Evolutionary conservation across 352 stramenopile species (phyloP), one percentile per base, ranked within the genome.

Genomic region (Phytopythium cucurbitacearum): DNA sequence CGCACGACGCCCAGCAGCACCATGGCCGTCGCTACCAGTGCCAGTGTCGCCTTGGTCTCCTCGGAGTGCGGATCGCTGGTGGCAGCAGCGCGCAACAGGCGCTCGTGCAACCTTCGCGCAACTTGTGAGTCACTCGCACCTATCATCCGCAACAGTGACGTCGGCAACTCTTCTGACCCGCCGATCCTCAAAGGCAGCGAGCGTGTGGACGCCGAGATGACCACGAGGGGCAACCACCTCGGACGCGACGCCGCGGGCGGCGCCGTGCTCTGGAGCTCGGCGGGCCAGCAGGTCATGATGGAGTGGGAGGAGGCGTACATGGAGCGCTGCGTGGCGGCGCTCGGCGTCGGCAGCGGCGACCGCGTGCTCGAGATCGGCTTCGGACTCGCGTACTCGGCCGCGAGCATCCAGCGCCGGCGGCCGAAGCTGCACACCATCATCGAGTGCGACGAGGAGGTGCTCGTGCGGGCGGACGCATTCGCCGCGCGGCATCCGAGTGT

Each of bases 221-320:
- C 62, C 15, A 82, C 69, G 15, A 41, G 47, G 0, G 74, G 76
- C 52, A 90, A 89, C 40, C 53, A 44, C 16, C 70, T 71, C 37
- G 66, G 61, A 3, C 28, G 58, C 15, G 83, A 93, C 49, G 73
- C 54, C 41, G 34, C 70, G 32, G 76, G 74, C 1, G 35, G 73
- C 8, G 59, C 67, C 33, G 61, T 87, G 36, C 65, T 92, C 36
- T 75, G 69, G 66, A 92, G 79, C 69, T 88, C 79, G n/a, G 58
- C 51, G 16, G 71, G 79, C 4, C 77, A 92, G 67, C 81, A 92
- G 62, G 85, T 96, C 13, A 96, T 96, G 85, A 96, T 96, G 87
- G 69, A 80, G 49, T 96, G 87, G 87, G 87, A 96, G 58, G 65
- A 62, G 45, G 34, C 71, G 16, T 96, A 95, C 71, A 95, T 96